Percentiles rank a stretch among this genome's conserved stretches.
These are phyloP conservation scores for Leucocoprinus sp. DNA, from an alignment of 768 basidiomycete species.

Conservation along the genomic window DNA sequence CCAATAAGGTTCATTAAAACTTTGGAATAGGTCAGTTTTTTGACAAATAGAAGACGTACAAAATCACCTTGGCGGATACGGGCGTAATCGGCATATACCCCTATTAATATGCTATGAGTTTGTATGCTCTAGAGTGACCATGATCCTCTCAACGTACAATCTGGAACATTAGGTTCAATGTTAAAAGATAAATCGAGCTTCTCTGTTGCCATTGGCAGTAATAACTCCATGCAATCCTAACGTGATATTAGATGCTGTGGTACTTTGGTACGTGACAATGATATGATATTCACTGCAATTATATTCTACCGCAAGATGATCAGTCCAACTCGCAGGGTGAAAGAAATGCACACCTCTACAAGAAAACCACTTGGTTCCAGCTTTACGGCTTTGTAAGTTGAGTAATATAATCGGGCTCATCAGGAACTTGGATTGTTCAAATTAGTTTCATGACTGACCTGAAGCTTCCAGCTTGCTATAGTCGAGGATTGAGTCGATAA, in stretches of 20 bases:
- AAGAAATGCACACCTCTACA: constrained; percentile 40
- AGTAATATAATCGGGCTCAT: no score
- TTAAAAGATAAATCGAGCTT: constrained; percentile 69
- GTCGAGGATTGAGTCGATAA: constrained; percentile 73
- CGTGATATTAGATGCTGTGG: constrained; percentile 7
- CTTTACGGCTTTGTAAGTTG: constrained; percentile 52
- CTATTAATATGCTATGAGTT: constrained; percentile 19
- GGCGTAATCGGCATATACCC: constrained; percentile 68
- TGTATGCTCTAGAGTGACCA: background rate
- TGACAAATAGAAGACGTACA: background rate
- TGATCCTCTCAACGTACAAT: constrained; percentile 32
- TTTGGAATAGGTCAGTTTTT: constrained; percentile 17
- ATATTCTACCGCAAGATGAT: constrained; percentile 35
- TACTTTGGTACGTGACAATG: background rate
- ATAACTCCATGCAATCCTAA: constrained; percentile 70
- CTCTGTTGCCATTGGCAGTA: constrained; percentile 67
- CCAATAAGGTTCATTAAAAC: constrained; percentile 74
- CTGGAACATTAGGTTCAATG: constrained; percentile 57
- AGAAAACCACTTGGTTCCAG: constrained; percentile 58
- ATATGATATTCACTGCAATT: constrained; percentile 42
- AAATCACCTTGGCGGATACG: constrained; percentile 60
- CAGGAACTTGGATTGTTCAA: no score
- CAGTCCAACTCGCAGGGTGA: background rate
- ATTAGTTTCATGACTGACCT: no score
- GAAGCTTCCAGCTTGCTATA: constrained; percentile 77